Base-by-base conservation (phyloP, 2,329 filamentous ascomycete species). In the Fusarium keratoplasticum region DNA sequence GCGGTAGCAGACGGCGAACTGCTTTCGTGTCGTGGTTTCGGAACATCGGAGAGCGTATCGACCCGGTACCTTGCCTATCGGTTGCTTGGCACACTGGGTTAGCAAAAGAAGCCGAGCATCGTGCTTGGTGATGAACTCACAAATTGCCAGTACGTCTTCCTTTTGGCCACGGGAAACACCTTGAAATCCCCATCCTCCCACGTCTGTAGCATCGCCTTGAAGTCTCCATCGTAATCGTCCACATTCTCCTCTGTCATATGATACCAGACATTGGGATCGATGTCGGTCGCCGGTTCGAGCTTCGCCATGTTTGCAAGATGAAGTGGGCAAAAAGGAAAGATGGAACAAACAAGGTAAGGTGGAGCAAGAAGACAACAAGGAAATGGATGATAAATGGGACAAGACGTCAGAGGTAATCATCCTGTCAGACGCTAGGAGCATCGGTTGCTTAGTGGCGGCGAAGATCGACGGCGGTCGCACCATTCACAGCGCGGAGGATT, bases 221-320 rank as follows among this genome's bases (percentile, higher is more conserved):
- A 80, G 3, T 69, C 38, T 25, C 73, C 72, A 20, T 64, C 62
- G 64, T 79, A 77, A 27, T 73, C 72, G 70, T 81, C 80, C 57
- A 82, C 80, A 20, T 80, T 79, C 16, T 64, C 73, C 58, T 83
- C 81, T 13, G 77, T 79, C 42, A 83, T 47, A 47, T 80, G 73
- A 67, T 81, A 82, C 81, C 81, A 82, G 14, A 71, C 78, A 64
- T 82, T 82, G 27, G 78, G 58, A 71, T 82, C 78, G 64, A 83
- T 67, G 29, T 74, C 75, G 25, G 69, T 75, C 31, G 77, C 66
- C 10, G 61, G 36, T 25, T 64, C 18, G 20, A 64, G 47, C 7
- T 52, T 36, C 13, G 68, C 71, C 72, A 74, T 69, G 47, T 70
- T 42, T 60, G 54, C 27, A 10, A 13, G 47, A 52, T 52, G 47